phyloP scores from a whole-genome alignment of 305 asterid species.

The Plantago lanceolata region DNA sequence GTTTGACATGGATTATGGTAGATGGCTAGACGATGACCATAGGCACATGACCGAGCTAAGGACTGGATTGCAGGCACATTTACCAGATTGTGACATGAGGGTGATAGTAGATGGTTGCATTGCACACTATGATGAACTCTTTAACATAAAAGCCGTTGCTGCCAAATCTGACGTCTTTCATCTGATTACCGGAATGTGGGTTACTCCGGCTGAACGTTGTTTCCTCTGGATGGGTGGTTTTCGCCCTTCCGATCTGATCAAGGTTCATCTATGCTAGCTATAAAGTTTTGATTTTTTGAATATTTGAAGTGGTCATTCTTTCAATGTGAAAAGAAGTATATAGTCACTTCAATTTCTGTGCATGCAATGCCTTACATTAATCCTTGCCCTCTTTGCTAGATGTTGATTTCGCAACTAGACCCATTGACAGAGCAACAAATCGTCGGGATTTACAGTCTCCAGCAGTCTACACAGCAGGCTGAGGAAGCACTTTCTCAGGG shows the following conservation, averaged over 20 bases:
- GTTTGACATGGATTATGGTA: conserved; percentile 86
- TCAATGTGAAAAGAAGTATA: too few species aligned
- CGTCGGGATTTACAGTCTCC: conserved; percentile 77
- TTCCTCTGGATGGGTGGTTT: conserved; percentile 97
- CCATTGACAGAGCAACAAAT: conserved; percentile 89
- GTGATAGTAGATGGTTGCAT: conserved; percentile 66
- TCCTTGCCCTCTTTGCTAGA: conserved; percentile 34
- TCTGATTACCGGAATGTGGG: conserved; percentile 87
- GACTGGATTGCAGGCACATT: conserved; percentile 67
- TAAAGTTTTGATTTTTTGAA: not conserved
- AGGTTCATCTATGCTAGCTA: conserved; percentile 34
- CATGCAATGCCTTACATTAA: not conserved
- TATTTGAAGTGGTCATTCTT: not conserved
- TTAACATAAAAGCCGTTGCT: conserved; percentile 65
- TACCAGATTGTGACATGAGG: conserved; percentile 67
- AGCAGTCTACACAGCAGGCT: conserved; percentile 86
- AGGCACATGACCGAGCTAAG: conserved; percentile 76
- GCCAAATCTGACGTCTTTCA: conserved; percentile 85
- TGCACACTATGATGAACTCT: conserved; percentile 70
- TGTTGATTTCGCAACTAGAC: conserved; percentile 70
- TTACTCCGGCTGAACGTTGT: conserved; percentile 81
- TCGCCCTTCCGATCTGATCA: conserved; percentile 84
- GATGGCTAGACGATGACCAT: conserved; percentile 91
- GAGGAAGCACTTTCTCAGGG: conserved; percentile 94
- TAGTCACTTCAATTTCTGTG: too few species aligned